Base-by-base conservation (phyloP, 2,329 filamentous ascomycete genomes). In the Xylaria sp. region DNA sequence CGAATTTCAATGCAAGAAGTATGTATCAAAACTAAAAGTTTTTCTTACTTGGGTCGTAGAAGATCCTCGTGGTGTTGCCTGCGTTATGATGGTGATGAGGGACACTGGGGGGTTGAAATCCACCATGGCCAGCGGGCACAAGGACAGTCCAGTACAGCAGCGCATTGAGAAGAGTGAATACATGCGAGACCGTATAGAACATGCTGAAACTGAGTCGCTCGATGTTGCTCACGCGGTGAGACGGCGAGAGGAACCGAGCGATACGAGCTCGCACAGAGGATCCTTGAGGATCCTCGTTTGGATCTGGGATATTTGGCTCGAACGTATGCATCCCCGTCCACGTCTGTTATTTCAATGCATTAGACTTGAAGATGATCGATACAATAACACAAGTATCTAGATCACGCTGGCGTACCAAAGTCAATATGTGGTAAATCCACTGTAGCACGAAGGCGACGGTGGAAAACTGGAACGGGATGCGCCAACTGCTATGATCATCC, bases 311-410 rank as follows among this genome's bases (percentile, higher is more conserved):
- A 21, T 82, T 78, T 0, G 84, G 84, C 60, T 82, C 82, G 73
- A 85, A 82, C 32, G 86, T 78, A 71, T 87, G 85, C 56, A 85
- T 85, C 58, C 83, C 84, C 0, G 84, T 86, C 85, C 85, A 87
- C 32, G 77, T 78, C 85, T 86, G 63, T 56, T 12, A 60, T 14
- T 21, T 34, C 32, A 12, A 32, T 8, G 3, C 21, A 51, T 70
- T 19, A 70, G 58, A 47, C 19, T 19, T 36, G 14, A 51, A 47
- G 12, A 36, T 6, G 12, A 55, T 19, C 11, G 14, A 5, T 9
- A 14, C n/a, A 11, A 48, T 27, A 48, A n/a, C 11, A 55, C 3
- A 27, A 30, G n/a, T 21, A 21, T 8, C 11, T n/a, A 12, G 45
- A 19, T 27, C 1, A 2, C 17, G 5, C n/a, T 14, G 27, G 80